Percentiles rank a stretch among this genome's conserved stretches.
Conservation (phyloP, 2,329 filamentous ascomycete species). For the Aspergillus fumigatus region DNA sequence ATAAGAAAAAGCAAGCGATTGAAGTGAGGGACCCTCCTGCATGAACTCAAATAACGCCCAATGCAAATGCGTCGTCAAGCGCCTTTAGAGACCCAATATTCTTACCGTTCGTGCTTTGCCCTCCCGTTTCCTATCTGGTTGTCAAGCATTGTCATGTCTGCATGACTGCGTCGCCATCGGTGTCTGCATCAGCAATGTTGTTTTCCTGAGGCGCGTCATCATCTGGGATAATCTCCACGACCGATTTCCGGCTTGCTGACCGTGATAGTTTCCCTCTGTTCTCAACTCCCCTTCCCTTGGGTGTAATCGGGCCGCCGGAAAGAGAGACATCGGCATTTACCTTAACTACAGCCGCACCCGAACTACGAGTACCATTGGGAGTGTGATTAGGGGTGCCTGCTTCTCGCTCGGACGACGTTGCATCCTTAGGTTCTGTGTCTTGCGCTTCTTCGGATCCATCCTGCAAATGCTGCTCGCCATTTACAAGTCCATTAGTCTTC, state of each 20-base stretch:
- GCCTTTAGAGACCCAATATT: conserved; percentile 1
- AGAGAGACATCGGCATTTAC: conserved; percentile 1
- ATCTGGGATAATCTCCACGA: conserved; percentile 24
- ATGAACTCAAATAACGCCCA: conserved; percentile 19
- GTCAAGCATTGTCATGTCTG: conserved; percentile 19
- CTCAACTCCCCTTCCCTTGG: conserved; percentile 13
- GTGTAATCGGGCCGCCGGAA: conserved; percentile 6
- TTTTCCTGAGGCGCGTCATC: conserved; percentile 13
- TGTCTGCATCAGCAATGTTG: conserved; percentile 17
- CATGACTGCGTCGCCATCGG: conserved; percentile 29
- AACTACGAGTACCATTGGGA: conserved; percentile 11
- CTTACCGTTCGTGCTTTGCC: background rate
- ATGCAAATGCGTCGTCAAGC: conserved; percentile 20
- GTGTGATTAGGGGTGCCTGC: conserved; percentile 14
- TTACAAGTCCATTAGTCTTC: conserved; percentile 23
- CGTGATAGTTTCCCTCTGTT: conserved; percentile 13
- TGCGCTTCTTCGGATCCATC: conserved; percentile 8
- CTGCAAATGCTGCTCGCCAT: conserved; percentile 2
- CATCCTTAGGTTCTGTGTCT: background rate
- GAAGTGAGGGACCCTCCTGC: conserved; percentile 4
- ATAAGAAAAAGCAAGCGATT: conserved; percentile 4
- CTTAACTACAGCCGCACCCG: conserved; percentile 2
- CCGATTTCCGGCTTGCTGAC: conserved; percentile 18
- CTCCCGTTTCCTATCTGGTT: background rate
- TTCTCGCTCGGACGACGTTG: conserved; percentile 7